Base-by-base conservation (phyloP, 2,329 filamentous ascomycete species). In the Talaromyces rugulosus region DNA sequence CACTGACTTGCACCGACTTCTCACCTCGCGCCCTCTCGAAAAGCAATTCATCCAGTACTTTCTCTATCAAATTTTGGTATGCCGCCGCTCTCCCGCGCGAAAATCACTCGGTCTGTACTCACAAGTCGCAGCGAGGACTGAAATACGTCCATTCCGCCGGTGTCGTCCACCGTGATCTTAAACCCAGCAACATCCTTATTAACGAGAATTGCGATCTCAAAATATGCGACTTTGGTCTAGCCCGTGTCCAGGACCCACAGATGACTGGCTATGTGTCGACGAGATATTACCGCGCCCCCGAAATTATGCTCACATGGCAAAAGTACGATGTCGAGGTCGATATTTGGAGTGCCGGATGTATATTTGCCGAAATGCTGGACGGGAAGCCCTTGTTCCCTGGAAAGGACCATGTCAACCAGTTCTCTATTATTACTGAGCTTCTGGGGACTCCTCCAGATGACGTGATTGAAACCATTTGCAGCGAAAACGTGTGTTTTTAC, bases 11-110 rank as follows among this genome's bases (percentile, higher is more conserved):
- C 95, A 99, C 81, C 89, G 95, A 68, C 86, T 99, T 65, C 86
- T 99, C 70, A 98, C 94, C 57, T 98, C 95, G 55, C 85, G 95
- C 75, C 95, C 95, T 28, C 87, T 99, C 59, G 95, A 99, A 84
- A 98, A 96, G 82, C 95, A 99, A 78, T 99, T 99, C 78, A 98
- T 99, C 72, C 95, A 99, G 81, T 99, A 99, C 81, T 99, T 99
- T 77, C 86, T 99, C 64, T 99, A 99, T 79, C 95, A 99, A 80
- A 99, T 99, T 72, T 86, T 98, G 83, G 94, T 97, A 81, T 72
- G 89, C 77, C 58, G 58, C 42, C 34, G 9, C 36, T 18, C 47
- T 51, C n/a, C 44, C 30, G 27, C 33, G 23, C 27, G n/a, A 30
- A 40, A 8, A 8, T 12, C 14, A 16, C 12, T 1, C 28, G 4